These are phyloP conservation scores for Venturia pyrina DNA, from an alignment of 2,329 filamentous ascomycete genomes.

Conservation along the genomic window DNA sequence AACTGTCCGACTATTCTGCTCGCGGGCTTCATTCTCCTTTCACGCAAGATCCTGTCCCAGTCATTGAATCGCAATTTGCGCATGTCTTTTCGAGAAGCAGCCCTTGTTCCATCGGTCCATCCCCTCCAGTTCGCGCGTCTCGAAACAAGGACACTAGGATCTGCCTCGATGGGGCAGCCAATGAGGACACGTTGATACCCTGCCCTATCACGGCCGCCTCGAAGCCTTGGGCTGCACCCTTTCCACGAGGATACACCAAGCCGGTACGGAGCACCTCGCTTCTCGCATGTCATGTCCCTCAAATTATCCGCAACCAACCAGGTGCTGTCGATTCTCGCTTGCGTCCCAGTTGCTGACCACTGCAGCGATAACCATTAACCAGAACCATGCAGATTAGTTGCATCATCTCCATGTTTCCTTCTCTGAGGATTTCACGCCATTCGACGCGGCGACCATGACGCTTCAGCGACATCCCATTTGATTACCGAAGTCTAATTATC, in stretches of 20 bases:
- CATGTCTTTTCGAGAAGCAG: not conserved
- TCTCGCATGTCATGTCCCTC: not conserved
- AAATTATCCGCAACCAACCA: not conserved
- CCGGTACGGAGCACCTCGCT: not conserved
- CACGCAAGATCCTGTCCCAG: not conserved
- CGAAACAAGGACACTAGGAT: not conserved
- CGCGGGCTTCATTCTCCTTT: not conserved
- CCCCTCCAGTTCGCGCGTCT: not conserved
- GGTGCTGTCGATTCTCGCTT: not conserved
- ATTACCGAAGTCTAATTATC: too few relatives aligned
- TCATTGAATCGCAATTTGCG: not conserved
- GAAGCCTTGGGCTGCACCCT: not conserved
- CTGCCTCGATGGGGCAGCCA: constrained; percentile 1
- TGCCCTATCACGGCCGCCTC: not conserved
- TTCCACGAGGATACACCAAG: not conserved
- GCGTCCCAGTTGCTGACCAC: not conserved
- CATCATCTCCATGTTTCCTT: not conserved
- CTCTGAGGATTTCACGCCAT: not conserved
- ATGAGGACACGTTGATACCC: not conserved
- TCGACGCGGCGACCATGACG: not conserved
- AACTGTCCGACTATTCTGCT: not conserved
- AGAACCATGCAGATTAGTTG: not conserved
- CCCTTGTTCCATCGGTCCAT: not conserved
- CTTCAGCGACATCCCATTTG: too few relatives aligned
- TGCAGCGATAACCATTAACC: too few relatives aligned